A percentile compares a stretch with the other conserved stretches of the same genome.
Evolutionary conservation across 208 protist genomes (phyloP).

Genomic region (Crithidia expoeki): DNA sequence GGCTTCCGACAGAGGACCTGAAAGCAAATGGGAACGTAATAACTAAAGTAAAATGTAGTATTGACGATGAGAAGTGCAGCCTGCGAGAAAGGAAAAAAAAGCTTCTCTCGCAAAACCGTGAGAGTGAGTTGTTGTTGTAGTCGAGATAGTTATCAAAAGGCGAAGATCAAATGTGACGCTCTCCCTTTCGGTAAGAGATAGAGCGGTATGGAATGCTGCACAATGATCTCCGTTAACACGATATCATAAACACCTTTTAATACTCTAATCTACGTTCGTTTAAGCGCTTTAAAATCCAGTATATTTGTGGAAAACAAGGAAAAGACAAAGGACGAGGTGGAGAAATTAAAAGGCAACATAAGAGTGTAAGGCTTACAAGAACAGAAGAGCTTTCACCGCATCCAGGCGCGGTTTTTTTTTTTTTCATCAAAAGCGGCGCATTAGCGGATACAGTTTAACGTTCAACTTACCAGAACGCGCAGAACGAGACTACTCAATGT

Average conservation of each 20-base stretch:
- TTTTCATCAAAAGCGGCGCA: too few species aligned
- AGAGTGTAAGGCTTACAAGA: too few species aligned
- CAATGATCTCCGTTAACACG: too few species aligned
- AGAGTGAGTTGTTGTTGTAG: neutral
- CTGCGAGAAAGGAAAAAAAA: slow-evolving; percentile 1
- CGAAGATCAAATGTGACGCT: neutral
- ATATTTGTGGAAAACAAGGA: neutral
- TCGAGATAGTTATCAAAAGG: neutral
- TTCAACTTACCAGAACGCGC: too few species aligned
- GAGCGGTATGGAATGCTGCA: neutral
- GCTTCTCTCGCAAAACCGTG: neutral
- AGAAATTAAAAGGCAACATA: too few species aligned
- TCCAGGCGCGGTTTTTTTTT: too few species aligned
- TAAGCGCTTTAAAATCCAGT: neutral
- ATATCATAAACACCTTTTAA: neutral
- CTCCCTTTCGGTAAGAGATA: neutral
- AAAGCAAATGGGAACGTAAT: neutral
- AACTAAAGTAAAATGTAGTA: neutral
- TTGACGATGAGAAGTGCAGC: neutral
- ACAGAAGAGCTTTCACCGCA: too few species aligned
- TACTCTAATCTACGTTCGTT: neutral
- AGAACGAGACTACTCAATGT: too few species aligned
- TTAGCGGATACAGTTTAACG: too few species aligned
- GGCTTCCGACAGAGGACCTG: neutral
- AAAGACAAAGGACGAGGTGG: neutral